Base-by-base conservation (phyloP, 768 basidiomycete species). In the Boletus sp. region DNA sequence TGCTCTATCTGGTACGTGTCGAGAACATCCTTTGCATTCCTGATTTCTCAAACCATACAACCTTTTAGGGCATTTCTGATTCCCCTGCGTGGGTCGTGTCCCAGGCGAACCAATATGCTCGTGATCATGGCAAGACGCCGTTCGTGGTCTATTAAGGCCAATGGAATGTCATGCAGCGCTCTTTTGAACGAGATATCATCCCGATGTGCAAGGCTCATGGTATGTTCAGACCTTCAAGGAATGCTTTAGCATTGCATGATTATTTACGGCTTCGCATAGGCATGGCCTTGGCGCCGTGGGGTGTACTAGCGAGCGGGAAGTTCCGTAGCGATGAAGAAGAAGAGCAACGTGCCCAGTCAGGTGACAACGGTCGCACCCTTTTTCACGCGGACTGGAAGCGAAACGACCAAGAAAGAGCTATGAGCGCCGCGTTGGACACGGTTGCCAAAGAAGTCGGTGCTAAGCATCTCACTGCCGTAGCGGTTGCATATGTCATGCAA, bases 101-200 rank as follows among this genome's bases (percentile, higher is more conserved):
- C 6, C 69, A 71, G 48, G 77, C 77, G 5, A 82, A 83, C 60
- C 72, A 76, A 49, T 83, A 80, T 50, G 79, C 81, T 13, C 69
- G 76, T 1, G 69, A 73, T 30, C 75, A 82, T 40, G 79, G 72
- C 0, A 65, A 78, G 49, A 76, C 78, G 1, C 80, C 78, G 3
- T 84, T 83, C 63, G 69, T 72, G 34, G 70, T 83, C 33, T 83
- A 83, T 64, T 80, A 79, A 69, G 80, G 77, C 7, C 54, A 48
- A 5, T 78, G 75, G 76, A 75, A 70, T 58, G 63, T 76, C 5
- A 58, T 79, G 51, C 55, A 72, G 5, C 72, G 82, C 27, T 75
- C 77, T 39, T 74, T 82, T 48, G 80, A 83, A 64, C 73, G 80
- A 2, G 81, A 83, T 7, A 79, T 82, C 55, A 75, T 83, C 48